These are phyloP conservation scores for Rhizoclosmatium globosum DNA, from an alignment of 192 early-diverging fungal genomes.

Conservation along the genomic window DNA sequence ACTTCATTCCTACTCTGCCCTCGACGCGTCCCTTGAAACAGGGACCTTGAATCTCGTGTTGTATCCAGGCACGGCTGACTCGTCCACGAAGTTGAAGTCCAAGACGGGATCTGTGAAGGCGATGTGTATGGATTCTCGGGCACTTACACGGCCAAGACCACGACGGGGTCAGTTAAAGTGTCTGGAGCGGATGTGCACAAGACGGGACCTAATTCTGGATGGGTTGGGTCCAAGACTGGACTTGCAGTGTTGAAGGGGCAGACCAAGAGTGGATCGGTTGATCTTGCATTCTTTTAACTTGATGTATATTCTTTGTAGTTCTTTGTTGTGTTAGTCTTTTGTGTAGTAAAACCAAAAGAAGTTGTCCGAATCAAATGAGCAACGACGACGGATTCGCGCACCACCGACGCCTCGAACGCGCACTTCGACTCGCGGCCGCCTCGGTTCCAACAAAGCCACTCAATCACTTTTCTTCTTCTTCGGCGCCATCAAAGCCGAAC, in stretches of 20 bases:
- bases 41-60: neutral
- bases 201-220: slow-evolving; percentile 12
- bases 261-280: slow-evolving; percentile 19
- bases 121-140: slow-evolving; percentile 10
- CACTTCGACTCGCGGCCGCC: neutral
- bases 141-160: slow-evolving; percentile 3
- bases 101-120: slow-evolving; percentile 9
- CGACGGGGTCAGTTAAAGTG: slow-evolving; percentile 12
- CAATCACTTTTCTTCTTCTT: neutral
- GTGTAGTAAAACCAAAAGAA: no score
- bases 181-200: slow-evolving; percentile 1
- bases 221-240: slow-evolving; percentile 15
- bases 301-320: neutral
- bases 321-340: neutral
- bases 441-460: neutral
- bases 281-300: neutral
- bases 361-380: neutral
- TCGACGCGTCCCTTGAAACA: neutral
- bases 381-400: neutral
- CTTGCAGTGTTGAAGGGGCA: neutral
- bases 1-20: neutral
- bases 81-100: neutral
- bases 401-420: slow-evolving; percentile 1
- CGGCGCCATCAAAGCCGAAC: neutral
- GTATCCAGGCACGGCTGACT: neutral